Percentiles rank a stretch among this genome's conserved stretches.
phyloP scores from a whole-genome alignment of 345 rosid genomes.

The Lepidium africanum region DNA sequence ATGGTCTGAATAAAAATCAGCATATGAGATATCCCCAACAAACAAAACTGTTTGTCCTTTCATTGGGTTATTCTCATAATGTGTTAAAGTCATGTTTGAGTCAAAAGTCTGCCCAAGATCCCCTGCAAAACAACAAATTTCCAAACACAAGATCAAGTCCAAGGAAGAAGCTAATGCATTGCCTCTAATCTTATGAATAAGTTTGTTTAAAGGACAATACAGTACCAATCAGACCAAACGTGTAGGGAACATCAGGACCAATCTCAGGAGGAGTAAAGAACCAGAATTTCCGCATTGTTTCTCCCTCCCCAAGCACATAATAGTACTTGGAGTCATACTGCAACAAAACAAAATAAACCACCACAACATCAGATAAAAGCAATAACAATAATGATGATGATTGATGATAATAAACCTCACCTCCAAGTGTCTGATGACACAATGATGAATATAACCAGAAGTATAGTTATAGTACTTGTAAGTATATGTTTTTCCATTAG shows the following conservation, averaged over 20 bases:
- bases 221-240: conserved; percentile 55
- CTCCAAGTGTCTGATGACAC: conserved; percentile 56
- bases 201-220: neutral
- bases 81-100: conserved; percentile 73
- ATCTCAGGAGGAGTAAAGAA: conserved; percentile 61
- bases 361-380: conserved; percentile 2
- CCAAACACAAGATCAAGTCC: conserved; percentile 6
- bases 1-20: conserved; percentile 59
- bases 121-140: conserved; percentile 42
- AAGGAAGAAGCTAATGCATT: neutral
- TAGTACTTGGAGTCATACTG: conserved; percentile 59
- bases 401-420: conserved; percentile 13
- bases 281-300: conserved; percentile 48
- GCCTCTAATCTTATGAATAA: neutral
- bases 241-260: conserved; percentile 67
- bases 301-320: conserved; percentile 48
- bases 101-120: conserved; percentile 91
- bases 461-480: conserved; percentile 58
- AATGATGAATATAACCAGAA: conserved; percentile 89
- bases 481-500: conserved; percentile 40
- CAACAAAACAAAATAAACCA: neutral
- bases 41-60: conserved; percentile 68
- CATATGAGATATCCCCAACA: conserved; percentile 86
- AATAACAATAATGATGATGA: neutral
- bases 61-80: conserved; percentile 58